Percentiles rank a stretch among this genome's conserved stretches.
phyloP scores from a whole-genome alignment of 176 grass and related monocot genomes.

The Carex scoparia region DNA sequence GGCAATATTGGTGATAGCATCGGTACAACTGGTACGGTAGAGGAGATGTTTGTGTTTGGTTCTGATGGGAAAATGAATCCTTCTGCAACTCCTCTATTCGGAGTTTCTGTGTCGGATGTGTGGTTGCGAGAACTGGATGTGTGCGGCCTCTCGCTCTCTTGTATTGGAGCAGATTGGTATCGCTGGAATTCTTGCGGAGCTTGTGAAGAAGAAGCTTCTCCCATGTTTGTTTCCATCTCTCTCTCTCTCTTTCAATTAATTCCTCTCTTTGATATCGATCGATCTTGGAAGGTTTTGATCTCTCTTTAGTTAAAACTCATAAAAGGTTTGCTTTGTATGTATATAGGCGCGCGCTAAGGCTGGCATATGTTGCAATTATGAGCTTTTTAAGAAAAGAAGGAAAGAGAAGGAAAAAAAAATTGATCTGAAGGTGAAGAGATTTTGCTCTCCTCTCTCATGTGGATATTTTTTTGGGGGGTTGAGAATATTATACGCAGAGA shows the following conservation, averaged over 20 bases:
- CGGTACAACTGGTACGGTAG: constrained; percentile 37
- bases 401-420: too few relatives aligned
- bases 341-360: not conserved
- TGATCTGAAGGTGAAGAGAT: not conserved
- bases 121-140: constrained; percentile 16
- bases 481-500: constrained; percentile 69
- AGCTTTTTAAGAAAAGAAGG: constrained; percentile 5
- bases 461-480: constrained; percentile 46
- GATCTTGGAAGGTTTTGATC: not conserved
- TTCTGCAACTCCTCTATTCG: constrained; percentile 23
- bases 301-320: constrained; percentile 1
- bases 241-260: not conserved
- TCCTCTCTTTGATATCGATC: not conserved
- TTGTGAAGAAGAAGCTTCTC: constrained; percentile 25
- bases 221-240: constrained; percentile 22
- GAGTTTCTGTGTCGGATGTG: constrained; percentile 39
- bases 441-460: constrained; percentile 49
- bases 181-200: not conserved
- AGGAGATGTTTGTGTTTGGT: constrained; percentile 37
- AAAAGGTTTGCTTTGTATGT: constrained; percentile 20
- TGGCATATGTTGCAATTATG: constrained; percentile 38
- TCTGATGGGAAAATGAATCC: constrained; percentile 43
- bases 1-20: not conserved
- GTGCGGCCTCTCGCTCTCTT: constrained; percentile 40
- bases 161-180: constrained; percentile 33